These are phyloP conservation scores for Cochlearia excelsa DNA, from an alignment of 345 rosid species.

Conservation along the genomic window DNA sequence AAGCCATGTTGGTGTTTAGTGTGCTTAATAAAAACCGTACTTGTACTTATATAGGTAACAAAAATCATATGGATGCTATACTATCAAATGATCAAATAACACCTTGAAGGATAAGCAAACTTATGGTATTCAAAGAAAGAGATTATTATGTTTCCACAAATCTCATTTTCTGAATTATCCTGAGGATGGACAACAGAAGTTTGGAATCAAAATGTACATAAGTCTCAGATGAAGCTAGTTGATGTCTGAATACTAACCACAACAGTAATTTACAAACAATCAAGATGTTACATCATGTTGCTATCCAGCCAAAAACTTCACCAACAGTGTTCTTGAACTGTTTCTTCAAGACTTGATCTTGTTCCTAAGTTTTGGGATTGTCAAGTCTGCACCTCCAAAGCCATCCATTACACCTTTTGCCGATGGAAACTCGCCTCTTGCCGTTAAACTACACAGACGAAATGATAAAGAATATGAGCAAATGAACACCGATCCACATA, in stretches of 20 bases:
- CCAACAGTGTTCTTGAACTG: conserved; percentile 13
- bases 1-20: conserved; percentile 2
- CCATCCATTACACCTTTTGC: conserved; percentile 86
- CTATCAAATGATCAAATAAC: conserved; percentile 1
- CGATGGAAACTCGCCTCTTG: conserved; percentile 80
- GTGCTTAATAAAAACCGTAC: conserved; percentile 1
- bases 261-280: conserved; percentile 22
- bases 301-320: conserved; percentile 16
- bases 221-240: conserved; percentile 2
- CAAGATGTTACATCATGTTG: conserved; percentile 21
- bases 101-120: conserved; percentile 11
- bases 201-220: background rate
- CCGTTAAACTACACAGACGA: conserved; percentile 49
- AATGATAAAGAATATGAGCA: background rate
- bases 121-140: background rate
- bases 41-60: conserved; percentile 4
- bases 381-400: conserved; percentile 88
- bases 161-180: background rate
- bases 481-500: background rate
- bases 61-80: too few relatives aligned
- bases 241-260: conserved; percentile 20
- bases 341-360: conserved; percentile 43
- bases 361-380: conserved; percentile 51
- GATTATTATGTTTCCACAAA: background rate
- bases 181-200: background rate